Conservation (phyloP, 2,329 filamentous ascomycete genomes). For the Teratosphaeria destructans region DNA sequence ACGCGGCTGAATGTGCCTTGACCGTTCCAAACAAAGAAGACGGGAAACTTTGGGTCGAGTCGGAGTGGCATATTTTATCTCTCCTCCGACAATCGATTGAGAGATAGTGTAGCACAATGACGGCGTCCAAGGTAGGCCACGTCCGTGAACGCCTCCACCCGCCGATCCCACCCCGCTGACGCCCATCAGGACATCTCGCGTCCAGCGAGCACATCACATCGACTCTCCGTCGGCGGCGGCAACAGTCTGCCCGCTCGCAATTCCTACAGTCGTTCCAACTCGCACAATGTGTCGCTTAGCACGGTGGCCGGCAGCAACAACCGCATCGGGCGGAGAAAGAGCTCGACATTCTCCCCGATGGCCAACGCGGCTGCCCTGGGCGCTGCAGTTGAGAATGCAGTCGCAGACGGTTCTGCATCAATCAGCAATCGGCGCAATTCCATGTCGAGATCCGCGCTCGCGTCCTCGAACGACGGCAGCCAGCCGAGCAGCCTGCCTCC, state of each 20-base stretch:
- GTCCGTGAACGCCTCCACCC: background rate
- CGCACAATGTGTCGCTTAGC: constrained; percentile 68
- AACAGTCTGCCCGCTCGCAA: constrained; percentile 51
- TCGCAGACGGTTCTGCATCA: constrained; percentile 49
- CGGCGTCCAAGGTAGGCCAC: constrained; percentile 12
- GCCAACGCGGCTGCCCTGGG: constrained; percentile 67
- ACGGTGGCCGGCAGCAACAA: constrained; percentile 64
- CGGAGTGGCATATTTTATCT: background rate
- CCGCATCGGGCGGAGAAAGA: constrained; percentile 86
- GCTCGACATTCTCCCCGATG: constrained; percentile 65
- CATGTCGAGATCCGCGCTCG: constrained; percentile 50
- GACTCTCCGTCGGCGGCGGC: constrained; percentile 40
- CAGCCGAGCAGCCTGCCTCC: constrained; percentile 56
- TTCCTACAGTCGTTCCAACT: constrained; percentile 63
- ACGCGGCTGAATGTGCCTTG: background rate
- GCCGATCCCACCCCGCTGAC: constrained; percentile 3
- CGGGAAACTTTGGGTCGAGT: background rate
- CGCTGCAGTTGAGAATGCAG: constrained; percentile 52
- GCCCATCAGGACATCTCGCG: constrained; percentile 29
- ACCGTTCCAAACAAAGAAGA: background rate
- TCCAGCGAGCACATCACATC: constrained; percentile 33
- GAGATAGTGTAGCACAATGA: constrained; percentile 5
- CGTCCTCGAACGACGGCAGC: constrained; percentile 43
- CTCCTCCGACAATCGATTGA: background rate
- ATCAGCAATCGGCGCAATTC: constrained; percentile 53